phyloP scores from a whole-genome alignment of 1,284 basidiomycete species.

The Neolentinus lepideus region DNA sequence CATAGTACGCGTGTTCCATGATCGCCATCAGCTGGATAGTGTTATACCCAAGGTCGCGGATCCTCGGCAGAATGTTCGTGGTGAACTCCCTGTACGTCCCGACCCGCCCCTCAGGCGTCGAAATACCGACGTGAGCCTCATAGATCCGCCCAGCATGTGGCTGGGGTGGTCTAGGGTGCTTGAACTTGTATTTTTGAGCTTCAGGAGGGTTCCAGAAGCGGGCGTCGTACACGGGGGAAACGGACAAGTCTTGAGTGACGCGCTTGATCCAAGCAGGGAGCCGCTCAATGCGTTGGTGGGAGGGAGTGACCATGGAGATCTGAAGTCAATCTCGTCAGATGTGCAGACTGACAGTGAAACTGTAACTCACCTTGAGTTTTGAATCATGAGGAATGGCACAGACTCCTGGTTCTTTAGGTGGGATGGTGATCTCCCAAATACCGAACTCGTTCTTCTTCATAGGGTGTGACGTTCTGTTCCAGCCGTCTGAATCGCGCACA shows the following conservation, averaged over 20 bases:
- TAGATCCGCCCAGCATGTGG: slow-evolving; percentile 82
- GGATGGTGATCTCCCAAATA: slow-evolving; percentile 85
- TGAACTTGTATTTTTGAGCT: slow-evolving; percentile 73
- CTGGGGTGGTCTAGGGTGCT: slow-evolving; percentile 65
- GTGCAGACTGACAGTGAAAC: neutral
- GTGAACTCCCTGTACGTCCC: slow-evolving; percentile 98
- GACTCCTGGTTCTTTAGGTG: slow-evolving; percentile 60
- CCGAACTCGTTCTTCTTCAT: slow-evolving; percentile 89
- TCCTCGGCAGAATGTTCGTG: slow-evolving; percentile 76
- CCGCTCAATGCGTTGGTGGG: slow-evolving; percentile 81
- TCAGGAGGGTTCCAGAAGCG: slow-evolving; percentile 96
- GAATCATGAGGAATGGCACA: slow-evolving; percentile 92
- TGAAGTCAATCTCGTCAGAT: slow-evolving; percentile 18
- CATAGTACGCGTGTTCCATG: slow-evolving; percentile 99
- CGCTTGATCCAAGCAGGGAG: slow-evolving; percentile 92
- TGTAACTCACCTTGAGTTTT: slow-evolving; percentile 71
- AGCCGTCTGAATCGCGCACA: slow-evolving; percentile 55
- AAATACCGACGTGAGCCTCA: slow-evolving; percentile 98
- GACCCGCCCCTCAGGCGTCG: slow-evolving; percentile 80
- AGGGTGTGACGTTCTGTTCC: slow-evolving; percentile 79
- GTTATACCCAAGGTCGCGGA: slow-evolving; percentile 92
- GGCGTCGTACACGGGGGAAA: slow-evolving; percentile 92
- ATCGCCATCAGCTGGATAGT: slow-evolving; percentile 96
- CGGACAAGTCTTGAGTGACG: slow-evolving; percentile 87
- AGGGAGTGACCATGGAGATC: slow-evolving; percentile 81